A percentile compares a stretch with the other conserved stretches of the same genome.
Evolutionary conservation across 305 asterid species (phyloP).

Genomic region (Solanum hybrid): DNA sequence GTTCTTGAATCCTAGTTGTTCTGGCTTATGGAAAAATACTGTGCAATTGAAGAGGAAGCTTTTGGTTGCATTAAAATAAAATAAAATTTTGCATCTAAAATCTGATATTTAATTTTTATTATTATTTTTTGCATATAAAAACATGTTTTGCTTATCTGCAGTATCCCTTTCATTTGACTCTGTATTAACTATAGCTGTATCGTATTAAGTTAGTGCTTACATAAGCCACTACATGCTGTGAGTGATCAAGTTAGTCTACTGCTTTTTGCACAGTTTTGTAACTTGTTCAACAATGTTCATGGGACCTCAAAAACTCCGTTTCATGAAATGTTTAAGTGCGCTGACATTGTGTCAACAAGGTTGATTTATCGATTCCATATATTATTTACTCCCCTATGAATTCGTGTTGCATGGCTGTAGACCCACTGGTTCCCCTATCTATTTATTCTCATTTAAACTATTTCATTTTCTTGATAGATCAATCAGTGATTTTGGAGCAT

Average conservation of each 20-base stretch:
- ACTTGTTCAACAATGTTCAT: neutral
- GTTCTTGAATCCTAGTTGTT: slow-evolving; percentile 7
- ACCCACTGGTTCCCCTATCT: neutral
- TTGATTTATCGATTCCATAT: neutral
- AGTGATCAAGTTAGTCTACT: neutral
- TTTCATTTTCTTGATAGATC: neutral
- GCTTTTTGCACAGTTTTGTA: neutral
- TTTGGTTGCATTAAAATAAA: neutral
- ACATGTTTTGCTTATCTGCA: neutral
- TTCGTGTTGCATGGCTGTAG: neutral
- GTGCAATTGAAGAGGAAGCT: neutral
- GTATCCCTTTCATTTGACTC: neutral
- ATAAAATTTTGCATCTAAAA: neutral
- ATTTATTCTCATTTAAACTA: neutral
- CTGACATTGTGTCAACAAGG: neutral
- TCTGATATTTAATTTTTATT: no score
- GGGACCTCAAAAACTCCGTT: neutral
- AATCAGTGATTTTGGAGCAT: neutral
- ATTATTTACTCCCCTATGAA: neutral
- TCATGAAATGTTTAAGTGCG: neutral
- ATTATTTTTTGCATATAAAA: neutral
- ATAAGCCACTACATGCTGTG: neutral
- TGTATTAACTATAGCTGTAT: neutral
- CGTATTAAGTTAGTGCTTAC: neutral
- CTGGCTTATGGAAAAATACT: slow-evolving; percentile 9